Base-by-base conservation (phyloP, 1,139 yeast species). In the Yamadazyma sp. region DNA sequence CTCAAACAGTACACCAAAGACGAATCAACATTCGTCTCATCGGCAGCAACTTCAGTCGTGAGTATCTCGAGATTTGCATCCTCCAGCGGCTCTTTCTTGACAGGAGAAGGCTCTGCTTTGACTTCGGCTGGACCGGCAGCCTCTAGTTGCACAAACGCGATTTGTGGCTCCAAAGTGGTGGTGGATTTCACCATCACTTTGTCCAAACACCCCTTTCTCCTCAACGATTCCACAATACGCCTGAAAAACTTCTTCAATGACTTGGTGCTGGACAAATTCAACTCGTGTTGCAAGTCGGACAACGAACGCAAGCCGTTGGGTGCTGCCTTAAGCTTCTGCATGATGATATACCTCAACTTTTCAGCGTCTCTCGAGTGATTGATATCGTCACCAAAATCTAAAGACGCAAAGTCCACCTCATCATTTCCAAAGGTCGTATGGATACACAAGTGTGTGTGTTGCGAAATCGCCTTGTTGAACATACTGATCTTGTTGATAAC, bases 301-400 rank as follows among this genome's bases (percentile, higher is more conserved):
- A 80, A 71, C 18, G 85, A 82, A 29, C 95, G 72, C 15, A 86
- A 67, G 2, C 80, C 77, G 51, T 83, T 79, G 26, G 86, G 85
- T 0, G 95, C 90, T 1, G 60, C 58, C 46, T 80, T 80, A 11
- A 84, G 70, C 9, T 79, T 70, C 6, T 67, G 70, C 33, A 84
- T 75, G 1, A 86, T 73, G 35, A 53, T 50, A 30, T 54, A 56
- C 38, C 61, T 59, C 14, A 67, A 46, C 32, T 57, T 58, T 22
- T 48, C 45, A 6, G 63, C 61, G 43, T 67, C 67, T 39, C 70
- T 57, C 2, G 67, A 52, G 15, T 55, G 48, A 21, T 58, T 60
- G 30, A 59, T 46, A 34, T 54, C 61, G 31, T 62, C 62, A 8
- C 52, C 51, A 28, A 52, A 46, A 30, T 49, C 47, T 30, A 70